Base-by-base conservation (phyloP, 768 basidiomycete genomes). In the Galerina sulciceps region DNA sequence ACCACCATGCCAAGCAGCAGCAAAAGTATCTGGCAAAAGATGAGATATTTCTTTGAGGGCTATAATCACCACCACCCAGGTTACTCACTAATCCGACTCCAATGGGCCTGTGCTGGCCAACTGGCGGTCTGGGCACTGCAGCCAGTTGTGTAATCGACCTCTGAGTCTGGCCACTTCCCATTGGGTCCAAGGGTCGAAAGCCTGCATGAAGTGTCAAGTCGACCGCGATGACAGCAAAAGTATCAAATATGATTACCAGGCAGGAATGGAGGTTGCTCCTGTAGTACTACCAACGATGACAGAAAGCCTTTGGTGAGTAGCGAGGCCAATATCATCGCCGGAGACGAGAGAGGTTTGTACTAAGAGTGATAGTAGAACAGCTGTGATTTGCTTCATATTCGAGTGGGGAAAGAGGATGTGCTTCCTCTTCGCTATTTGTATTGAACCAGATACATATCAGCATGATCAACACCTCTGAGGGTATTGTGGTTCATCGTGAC, bases 81-180 rank as follows among this genome's bases (percentile, higher is more conserved):
- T 6, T 18, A 68, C 76, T 17, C 59, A 84, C 84, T 71, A 23
- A 83, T 76, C 41, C 82, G 78, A 50, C 71, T 70, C 83, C 84
- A 87, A 63, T 88, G 86, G 5, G 64, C 67, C 66, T 83, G 76
- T 4, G 86, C 86, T 15, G 87, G 87, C 88, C 88, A 89, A 61
- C 86, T 89, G 11, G 86, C 87, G 9, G 82, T 75, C 45, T 79
- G 81, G 2, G 84, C 88, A 45, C 69, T 66, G 62, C 88, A 89
- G 1, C 87, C 87, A 17, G 82, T 74, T 0, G 83, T 79, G 62
- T 88, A 88, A 64, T 88, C 77, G 11, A 89, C 74, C 63, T 82
- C 75, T 13, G 67, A 67, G 54, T 75, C 81, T 0, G 82, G 81
- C 84, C 85, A 85, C 67, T 80, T 79, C 11, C 81, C 82, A 65